phyloP scores from a whole-genome alignment of 2,329 filamentous ascomycete species.

The Lasiodiplodia gonubiensis region DNA sequence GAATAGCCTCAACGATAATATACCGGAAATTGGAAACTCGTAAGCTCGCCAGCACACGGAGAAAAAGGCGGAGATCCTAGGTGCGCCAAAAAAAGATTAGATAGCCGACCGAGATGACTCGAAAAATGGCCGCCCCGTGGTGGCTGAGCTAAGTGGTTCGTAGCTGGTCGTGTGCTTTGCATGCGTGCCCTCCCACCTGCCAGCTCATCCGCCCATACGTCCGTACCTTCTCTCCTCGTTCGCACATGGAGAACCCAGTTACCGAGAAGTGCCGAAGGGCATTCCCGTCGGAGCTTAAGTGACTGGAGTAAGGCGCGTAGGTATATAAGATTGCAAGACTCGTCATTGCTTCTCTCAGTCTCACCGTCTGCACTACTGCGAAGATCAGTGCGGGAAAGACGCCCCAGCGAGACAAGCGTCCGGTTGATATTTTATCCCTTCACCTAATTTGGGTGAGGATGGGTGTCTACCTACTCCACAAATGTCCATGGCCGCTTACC shows the following conservation, averaged over 20 bases:
- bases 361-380: background rate
- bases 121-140: background rate
- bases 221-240: background rate
- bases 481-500: background rate
- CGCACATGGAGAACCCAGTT: background rate
- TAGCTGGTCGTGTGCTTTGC: background rate
- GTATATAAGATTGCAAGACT: too few relatives aligned
- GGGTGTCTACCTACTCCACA: background rate
- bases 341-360: too few relatives aligned
- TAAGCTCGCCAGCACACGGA: background rate
- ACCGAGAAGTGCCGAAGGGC: background rate
- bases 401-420: background rate
- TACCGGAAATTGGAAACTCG: background rate
- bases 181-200: background rate
- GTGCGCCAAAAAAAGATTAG: background rate
- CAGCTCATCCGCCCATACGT: slow-evolving; percentile 1
- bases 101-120: background rate
- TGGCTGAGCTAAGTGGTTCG: background rate
- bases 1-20: background rate
- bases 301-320: too few relatives aligned
- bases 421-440: background rate
- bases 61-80: background rate
- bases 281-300: background rate
- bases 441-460: background rate
- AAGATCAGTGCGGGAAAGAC: background rate